phyloP scores from a whole-genome alignment of 1,284 basidiomycete genomes.

The Ustilago crameri region DNA sequence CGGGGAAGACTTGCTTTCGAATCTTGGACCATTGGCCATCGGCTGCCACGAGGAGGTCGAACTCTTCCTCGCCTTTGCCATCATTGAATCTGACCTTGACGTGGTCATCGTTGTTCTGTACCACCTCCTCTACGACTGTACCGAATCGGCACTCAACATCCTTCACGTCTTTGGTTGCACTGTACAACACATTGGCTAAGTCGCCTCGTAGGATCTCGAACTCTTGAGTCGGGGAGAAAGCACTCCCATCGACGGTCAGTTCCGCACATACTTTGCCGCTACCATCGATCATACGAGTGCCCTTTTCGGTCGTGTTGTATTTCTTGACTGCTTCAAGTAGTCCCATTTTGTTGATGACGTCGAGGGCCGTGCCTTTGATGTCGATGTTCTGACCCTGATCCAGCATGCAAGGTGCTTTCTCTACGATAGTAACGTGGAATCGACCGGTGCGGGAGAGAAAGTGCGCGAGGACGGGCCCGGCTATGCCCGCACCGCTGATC shows the following conservation, averaged over 20 bases:
- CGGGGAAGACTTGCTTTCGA: too few species aligned
- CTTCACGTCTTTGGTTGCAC: constrained; percentile 11
- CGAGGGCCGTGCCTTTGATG: constrained; percentile 56
- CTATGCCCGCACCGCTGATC: constrained; percentile 68
- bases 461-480: constrained; percentile 66
- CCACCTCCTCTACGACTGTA: constrained; percentile 23
- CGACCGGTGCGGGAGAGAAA: constrained; percentile 57
- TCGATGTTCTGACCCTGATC: constrained; percentile 68
- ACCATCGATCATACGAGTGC: constrained; percentile 54
- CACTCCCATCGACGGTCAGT: constrained; percentile 57
- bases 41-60: constrained; percentile 46
- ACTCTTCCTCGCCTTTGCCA: constrained; percentile 23
- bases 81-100: constrained; percentile 24
- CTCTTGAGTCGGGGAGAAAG: too few species aligned
- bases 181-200: constrained; percentile 39
- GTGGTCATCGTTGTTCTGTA: constrained; percentile 16
- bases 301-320: constrained; percentile 63
- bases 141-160: constrained; percentile 41
- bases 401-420: constrained; percentile 58
- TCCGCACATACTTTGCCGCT: constrained; percentile 44
- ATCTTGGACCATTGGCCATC: constrained; percentile 58
- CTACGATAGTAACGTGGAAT: constrained; percentile 65
- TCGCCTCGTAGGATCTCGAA: constrained; percentile 54
- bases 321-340: constrained; percentile 48
- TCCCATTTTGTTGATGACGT: constrained; percentile 65